phyloP scores from a whole-genome alignment of 495 filamentous ascomycete genomes.

The Aspergillus ellipticus region DNA sequence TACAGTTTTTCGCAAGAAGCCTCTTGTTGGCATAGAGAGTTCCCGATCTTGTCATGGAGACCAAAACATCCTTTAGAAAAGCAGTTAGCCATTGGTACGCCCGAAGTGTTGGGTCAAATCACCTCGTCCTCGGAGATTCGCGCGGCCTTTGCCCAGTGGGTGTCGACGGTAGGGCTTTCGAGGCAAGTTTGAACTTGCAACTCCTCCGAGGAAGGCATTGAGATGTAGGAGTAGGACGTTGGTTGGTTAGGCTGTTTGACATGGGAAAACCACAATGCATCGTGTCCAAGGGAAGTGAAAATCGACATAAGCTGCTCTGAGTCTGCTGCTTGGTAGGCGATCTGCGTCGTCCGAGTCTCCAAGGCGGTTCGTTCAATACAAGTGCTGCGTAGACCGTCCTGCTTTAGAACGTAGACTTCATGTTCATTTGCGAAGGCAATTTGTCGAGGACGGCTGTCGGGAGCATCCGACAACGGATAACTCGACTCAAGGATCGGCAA shows the following conservation, averaged over 20 bases:
- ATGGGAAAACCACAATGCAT: constrained; percentile 43
- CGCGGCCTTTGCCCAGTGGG: constrained; percentile 38
- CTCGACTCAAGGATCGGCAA: constrained; percentile 44
- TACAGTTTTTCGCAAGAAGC: constrained; percentile 76
- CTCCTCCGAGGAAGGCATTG: constrained; percentile 13
- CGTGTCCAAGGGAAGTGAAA: constrained; percentile 34
- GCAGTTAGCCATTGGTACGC: constrained; percentile 19
- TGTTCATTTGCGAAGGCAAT: constrained; percentile 43
- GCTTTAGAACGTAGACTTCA: constrained; percentile 41
- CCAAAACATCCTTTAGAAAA: constrained; percentile 30
- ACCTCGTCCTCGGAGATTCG: constrained; percentile 40
- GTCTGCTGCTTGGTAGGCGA: constrained; percentile 30
- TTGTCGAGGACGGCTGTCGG: constrained; percentile 35
- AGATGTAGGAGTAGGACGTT: constrained; percentile 31
- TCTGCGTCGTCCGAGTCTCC: constrained; percentile 33
- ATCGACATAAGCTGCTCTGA: constrained; percentile 40
- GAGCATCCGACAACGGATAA: constrained; percentile 38
- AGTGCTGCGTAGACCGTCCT: constrained; percentile 29
- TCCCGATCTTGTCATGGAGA: constrained; percentile 64
- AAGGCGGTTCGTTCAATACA: constrained; percentile 36
- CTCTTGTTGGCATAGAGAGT: constrained; percentile 73
- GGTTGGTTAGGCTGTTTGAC: constrained; percentile 20
- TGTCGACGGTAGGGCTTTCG: constrained; percentile 35
- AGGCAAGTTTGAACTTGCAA: constrained; percentile 24
- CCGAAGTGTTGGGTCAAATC: neutral